Conservation (phyloP, 2,329 filamentous ascomycete genomes). For the Penicillium janthinellum region DNA sequence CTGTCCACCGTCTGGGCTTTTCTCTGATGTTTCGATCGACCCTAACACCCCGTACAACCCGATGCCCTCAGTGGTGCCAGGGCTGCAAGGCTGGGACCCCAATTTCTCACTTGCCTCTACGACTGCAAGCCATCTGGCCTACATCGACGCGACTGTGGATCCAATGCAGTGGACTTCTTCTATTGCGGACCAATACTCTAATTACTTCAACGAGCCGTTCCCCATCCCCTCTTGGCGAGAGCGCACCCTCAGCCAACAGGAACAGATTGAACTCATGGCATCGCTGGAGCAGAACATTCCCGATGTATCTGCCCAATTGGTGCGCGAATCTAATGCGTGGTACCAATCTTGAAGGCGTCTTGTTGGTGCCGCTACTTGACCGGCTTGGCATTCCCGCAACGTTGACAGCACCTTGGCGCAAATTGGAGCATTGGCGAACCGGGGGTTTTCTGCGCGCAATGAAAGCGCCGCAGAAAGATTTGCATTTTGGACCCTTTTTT, state of each 20-base stretch:
- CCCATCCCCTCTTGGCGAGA: conserved; percentile 55
- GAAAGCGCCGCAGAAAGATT: neutral
- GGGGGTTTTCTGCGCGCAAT: conserved; percentile 3
- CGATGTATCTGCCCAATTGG: conserved; percentile 45
- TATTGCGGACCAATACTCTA: conserved; percentile 51
- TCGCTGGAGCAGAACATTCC: conserved; percentile 66
- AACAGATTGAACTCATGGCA: conserved; percentile 81
- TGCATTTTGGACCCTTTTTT: conserved; percentile 1
- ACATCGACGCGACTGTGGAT: conserved; percentile 37
- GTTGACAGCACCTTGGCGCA: neutral
- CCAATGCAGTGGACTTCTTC: conserved; percentile 47
- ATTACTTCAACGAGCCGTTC: conserved; percentile 50
- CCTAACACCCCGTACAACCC: conserved; percentile 43
- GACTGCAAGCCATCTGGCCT: conserved; percentile 38
- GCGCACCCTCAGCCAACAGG: conserved; percentile 73
- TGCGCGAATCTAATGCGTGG: conserved; percentile 44
- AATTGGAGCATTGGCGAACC: conserved; percentile 9
- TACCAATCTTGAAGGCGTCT: conserved; percentile 38
- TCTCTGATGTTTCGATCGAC: conserved; percentile 35
- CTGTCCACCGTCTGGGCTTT: conserved; percentile 23
- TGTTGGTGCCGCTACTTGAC: neutral
- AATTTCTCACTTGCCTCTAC: conserved; percentile 43
- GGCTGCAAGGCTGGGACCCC: conserved; percentile 46
- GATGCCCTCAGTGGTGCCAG: conserved; percentile 44
- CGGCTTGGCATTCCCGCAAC: neutral